Conservation (phyloP, 768 basidiomycete species). For the Podaxis mareebaensis region DNA sequence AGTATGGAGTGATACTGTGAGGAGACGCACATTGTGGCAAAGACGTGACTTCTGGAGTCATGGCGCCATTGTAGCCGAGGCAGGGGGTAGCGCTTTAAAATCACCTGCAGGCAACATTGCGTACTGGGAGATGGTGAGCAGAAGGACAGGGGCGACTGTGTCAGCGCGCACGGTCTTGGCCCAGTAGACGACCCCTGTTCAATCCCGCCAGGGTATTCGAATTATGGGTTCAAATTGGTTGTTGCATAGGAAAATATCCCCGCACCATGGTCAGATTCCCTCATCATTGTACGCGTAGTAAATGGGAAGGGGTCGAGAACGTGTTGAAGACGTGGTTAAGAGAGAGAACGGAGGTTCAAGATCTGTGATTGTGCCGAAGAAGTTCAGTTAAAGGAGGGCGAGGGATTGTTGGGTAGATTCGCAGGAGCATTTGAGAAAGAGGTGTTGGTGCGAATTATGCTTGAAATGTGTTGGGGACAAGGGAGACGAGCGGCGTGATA, state of each 20-base stretch:
- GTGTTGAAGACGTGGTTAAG: constrained; percentile 66
- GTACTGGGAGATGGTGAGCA: constrained; percentile 50
- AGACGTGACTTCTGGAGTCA: constrained; percentile 40
- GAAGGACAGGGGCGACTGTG: not conserved
- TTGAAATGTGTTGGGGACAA: constrained; percentile 78
- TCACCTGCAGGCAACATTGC: too few relatives aligned
- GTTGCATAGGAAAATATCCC: constrained; percentile 56
- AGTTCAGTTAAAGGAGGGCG: constrained; percentile 62
- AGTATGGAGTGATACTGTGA: not conserved
- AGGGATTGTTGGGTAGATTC: constrained; percentile 58
- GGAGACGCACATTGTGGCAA: constrained; percentile 76
- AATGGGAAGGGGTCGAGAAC: constrained; percentile 86
- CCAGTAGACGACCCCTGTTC: too few relatives aligned
- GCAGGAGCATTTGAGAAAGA: constrained; percentile 66
- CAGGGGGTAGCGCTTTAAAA: constrained; percentile 33
- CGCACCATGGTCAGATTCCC: constrained; percentile 90
- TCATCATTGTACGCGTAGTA: constrained; percentile 92
- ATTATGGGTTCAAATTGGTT: too few relatives aligned
- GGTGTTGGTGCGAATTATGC: constrained; percentile 77
- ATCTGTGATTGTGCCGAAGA: constrained; percentile 72
- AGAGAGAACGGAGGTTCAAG: constrained; percentile 54
- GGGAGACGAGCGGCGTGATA: constrained; percentile 50
- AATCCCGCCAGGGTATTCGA: too few relatives aligned
- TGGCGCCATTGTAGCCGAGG: constrained; percentile 28
- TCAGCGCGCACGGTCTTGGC: too few relatives aligned